These are phyloP conservation scores for Clausena lansium DNA, from an alignment of 345 rosid species.

Conservation along the genomic window DNA sequence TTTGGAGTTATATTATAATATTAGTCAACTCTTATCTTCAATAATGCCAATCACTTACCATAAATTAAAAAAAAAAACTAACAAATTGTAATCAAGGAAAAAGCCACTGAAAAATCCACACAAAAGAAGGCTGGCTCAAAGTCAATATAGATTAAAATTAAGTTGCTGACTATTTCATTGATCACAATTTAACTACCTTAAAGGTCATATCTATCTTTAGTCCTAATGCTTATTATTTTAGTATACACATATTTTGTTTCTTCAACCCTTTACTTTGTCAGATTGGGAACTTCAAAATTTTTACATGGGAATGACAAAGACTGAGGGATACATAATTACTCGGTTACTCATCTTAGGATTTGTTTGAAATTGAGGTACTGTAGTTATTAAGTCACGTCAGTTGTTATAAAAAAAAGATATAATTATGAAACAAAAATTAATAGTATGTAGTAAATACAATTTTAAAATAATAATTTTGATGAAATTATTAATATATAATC, in stretches of 20 bases:
- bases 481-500: too few relatives aligned
- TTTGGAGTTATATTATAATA: background rate
- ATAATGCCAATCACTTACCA: background rate
- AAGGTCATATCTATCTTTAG: background rate
- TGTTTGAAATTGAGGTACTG: too few relatives aligned
- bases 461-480: too few relatives aligned
- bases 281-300: background rate
- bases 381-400: too few relatives aligned
- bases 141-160: background rate
- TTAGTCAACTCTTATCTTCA: constrained; percentile 1
- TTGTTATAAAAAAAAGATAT: too few relatives aligned
- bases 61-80: background rate
- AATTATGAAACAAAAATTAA: too few relatives aligned
- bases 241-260: background rate
- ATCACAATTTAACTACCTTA: too few relatives aligned
- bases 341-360: too few relatives aligned
- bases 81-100: background rate
- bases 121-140: background rate
- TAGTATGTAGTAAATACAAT: too few relatives aligned
- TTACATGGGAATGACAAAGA: background rate
- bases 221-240: background rate
- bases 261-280: background rate
- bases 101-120: background rate
- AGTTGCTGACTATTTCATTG: background rate
- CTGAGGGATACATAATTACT: too few relatives aligned